Evolutionary conservation across 1,139 yeast species (phyloP), one percentile per base, ranked within the genome.

Genomic region (Cylindricascospora bacillispora): DNA sequence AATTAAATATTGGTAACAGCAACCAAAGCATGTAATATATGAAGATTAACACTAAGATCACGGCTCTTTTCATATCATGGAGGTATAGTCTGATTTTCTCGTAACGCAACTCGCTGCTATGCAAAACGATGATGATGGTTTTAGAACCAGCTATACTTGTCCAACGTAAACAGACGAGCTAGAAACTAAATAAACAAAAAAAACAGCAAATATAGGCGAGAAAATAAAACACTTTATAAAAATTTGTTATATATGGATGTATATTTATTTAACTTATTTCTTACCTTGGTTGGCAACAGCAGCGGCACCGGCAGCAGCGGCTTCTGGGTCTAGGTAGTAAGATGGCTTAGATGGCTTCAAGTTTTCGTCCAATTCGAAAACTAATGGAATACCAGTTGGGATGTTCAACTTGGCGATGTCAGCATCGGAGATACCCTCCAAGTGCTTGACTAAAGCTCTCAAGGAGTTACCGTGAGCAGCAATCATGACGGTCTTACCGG

Each of bases 261-360:
- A n/a, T n/a, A n/a, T n/a, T 18, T 10, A 18, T 18, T 10, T 27
- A 20, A 23, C 34, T 40, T 44, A 41, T 49, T 60, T 65, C 56
- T 69, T 70, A 62, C 97, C 97, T 70, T 86, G 97, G 55, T 83
- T 83, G 52, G 97, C 97, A 49, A 86, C 97, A 38, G 95, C 95
- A 54, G 95, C 95, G 45, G 97, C 97, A 70, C 97, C 97, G 37
- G 95, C 95, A 44, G 85, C 95, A 57, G 97, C 97, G 56, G 95
- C 97, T 68, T 83, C 95, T 52, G 97, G 97, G 67, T 86, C 97
- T 66, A 86, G 78, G 76, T 86, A 86, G 72, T 85, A 82, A 49
- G 93, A 78, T 45, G 86, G 82, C 75, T 85, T 85, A 57, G 77
- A 68, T 64, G 95, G 95, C 65, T 74, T 73, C 65, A 86, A 78